Evolutionary conservation across 140 eudicot species (phyloP), one percentile per base, ranked within the genome.

Genomic region (Oenanthe javanica): DNA sequence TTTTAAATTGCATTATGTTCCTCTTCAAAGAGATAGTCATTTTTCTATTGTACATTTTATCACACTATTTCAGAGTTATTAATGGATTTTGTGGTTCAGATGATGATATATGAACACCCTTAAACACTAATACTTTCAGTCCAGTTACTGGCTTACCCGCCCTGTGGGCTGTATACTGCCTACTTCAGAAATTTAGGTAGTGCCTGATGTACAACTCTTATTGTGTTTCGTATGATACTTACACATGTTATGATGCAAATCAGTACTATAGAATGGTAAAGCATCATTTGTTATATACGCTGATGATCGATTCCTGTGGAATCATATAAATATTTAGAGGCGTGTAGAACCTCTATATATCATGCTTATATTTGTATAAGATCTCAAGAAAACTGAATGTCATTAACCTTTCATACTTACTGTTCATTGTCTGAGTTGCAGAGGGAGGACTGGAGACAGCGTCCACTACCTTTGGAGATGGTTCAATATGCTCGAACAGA

Each of bases 401-500:
- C 49, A 1, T 0, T 46, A 23, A 49, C 23, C 15, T 4, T 74
- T 75, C 6, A 3, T 48, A 48, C 42, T 47, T 47, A 75, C 27
- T 47, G 18, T 81, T 38, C 47, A 75, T n/a, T 81, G 87, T 51
- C 71, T 71, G 73, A 81, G 73, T 40, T 86, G 63, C 77, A 95
- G 99, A 89, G 90, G 84, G 99, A 93, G 85, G 99, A 95, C 85
- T 95, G 99, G 99, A 87, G 97, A 80, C 97, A 89, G 78, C 97
- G 97, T 72, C 99, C 97, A 21, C 83, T 95, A 47, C 87, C 97
- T 21, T 52, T 40, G 82, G 99, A 93, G 76, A 95, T 95, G 99
- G 85, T 92, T 51, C 88, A 89, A 64, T 95, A 95, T 88, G 97
- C 99, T 78, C 95, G 93, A 51, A 84, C 86, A 49, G 99, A 95